Conservation (phyloP, 1,139 yeast species). For the Arxiozyma slooffiae region DNA sequence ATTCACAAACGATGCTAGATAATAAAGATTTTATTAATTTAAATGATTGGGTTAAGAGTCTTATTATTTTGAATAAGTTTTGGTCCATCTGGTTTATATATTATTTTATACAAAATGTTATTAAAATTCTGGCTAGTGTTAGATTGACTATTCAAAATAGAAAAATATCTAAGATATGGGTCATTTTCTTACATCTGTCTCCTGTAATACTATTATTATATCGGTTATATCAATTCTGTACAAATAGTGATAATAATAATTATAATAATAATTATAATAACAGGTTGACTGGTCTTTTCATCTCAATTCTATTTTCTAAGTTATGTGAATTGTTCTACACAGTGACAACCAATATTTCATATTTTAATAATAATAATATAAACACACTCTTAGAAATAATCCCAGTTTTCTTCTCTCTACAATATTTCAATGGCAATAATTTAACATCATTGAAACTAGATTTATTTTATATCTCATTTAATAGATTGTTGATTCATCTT, state of each 20-base stretch:
- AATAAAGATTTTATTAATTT: not conserved
- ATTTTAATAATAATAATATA: constrained; percentile 24
- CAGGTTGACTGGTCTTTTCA: constrained; percentile 1
- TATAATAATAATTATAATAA: not conserved
- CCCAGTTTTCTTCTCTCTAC: constrained; percentile 15
- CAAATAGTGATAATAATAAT: too few species aligned
- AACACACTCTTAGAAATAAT: constrained; percentile 23
- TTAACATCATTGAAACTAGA: constrained; percentile 13
- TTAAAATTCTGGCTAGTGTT: not conserved
- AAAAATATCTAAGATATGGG: not conserved
- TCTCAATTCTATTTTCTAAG: constrained; percentile 17
- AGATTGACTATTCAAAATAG: not conserved
- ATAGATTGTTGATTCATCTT: constrained; percentile 21
- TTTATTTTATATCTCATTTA: constrained; percentile 18
- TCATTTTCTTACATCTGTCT: not conserved
- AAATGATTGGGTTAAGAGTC: not conserved
- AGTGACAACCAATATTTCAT: constrained; percentile 17
- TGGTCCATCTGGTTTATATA: not conserved
- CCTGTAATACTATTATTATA: not conserved
- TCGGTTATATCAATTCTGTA: not conserved
- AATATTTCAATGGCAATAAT: not conserved
- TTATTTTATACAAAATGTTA: not conserved
- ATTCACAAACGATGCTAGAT: not conserved
- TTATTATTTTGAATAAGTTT: not conserved
- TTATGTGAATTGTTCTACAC: constrained; percentile 24